These are phyloP conservation scores for Volvox carteri DNA, from an alignment of 163 green algal species.

Conservation along the genomic window DNA sequence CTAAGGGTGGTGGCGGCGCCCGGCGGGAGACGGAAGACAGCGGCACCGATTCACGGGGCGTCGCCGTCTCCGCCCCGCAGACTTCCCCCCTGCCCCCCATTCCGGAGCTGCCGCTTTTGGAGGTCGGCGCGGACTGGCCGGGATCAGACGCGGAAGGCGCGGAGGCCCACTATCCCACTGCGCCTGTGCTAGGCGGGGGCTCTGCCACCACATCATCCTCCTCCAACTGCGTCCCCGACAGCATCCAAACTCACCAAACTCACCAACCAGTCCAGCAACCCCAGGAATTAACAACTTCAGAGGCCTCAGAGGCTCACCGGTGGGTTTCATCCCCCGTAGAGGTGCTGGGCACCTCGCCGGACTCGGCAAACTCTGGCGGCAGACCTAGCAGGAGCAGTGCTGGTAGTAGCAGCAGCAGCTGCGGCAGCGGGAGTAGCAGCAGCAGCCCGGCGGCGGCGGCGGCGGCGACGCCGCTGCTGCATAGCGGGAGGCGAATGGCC, in stretches of 20 bases:
- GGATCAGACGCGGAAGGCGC: no score
- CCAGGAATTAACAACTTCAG: no score
- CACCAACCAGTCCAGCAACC: no score
- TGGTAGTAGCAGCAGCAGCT: not conserved
- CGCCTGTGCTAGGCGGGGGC: not conserved
- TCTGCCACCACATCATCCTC: not conserved
- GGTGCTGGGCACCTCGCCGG: not conserved
- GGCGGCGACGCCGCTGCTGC: not conserved
- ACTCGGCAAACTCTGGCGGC: not conserved
- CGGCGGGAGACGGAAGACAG: not conserved
- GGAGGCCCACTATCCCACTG: no score
- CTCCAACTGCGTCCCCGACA: not conserved
- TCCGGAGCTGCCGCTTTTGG: slow-evolving; percentile 22
- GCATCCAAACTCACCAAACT: no score
- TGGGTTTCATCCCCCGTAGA: no score
- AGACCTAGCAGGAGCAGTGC: not conserved
- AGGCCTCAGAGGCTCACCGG: no score
- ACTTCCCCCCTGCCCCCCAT: not conserved
- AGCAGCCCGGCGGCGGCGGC: not conserved
- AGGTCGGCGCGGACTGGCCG: not conserved
- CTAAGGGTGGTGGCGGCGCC: not conserved
- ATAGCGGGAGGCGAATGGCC: not conserved
- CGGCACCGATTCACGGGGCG: not conserved
- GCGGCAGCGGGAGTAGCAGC: not conserved
- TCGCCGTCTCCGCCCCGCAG: not conserved